Conservation (phyloP, 2,329 filamentous ascomycete genomes). For the Exophiala xenobiotica region DNA sequence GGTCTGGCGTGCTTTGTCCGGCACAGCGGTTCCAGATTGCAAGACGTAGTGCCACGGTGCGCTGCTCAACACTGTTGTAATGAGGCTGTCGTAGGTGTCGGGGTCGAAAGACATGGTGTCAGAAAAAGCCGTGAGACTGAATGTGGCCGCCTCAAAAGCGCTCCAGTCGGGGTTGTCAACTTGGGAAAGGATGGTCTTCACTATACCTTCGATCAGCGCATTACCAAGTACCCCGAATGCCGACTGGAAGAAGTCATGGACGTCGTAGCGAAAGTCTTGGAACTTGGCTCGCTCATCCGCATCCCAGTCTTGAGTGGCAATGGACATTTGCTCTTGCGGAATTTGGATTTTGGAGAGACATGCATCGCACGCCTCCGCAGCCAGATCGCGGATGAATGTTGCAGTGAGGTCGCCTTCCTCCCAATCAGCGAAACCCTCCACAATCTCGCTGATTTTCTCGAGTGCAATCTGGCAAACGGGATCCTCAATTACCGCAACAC, state of each 20-base stretch:
- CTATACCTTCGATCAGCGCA: conserved; percentile 43
- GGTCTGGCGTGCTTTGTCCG: conserved; percentile 40
- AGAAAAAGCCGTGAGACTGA: conserved; percentile 45
- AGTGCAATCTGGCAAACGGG: conserved; percentile 35
- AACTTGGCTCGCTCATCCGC: conserved; percentile 46
- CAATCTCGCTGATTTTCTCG: conserved; percentile 41
- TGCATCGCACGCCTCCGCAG: conserved; percentile 25
- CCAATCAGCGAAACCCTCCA: conserved; percentile 45
- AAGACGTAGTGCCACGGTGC: conserved; percentile 34
- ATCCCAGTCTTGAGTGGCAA: conserved; percentile 36
- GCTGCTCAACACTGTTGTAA: conserved; percentile 41
- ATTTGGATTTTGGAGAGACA: conserved; percentile 25
- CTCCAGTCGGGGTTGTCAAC: conserved; percentile 41
- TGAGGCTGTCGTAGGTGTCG: conserved; percentile 42
- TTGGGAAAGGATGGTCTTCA: conserved; percentile 38
- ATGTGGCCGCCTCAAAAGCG: conserved; percentile 45
- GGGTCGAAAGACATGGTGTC: conserved; percentile 47
- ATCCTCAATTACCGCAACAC: conserved; percentile 28
- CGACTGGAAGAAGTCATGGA: conserved; percentile 46
- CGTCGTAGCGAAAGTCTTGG: conserved; percentile 44
- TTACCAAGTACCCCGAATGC: conserved; percentile 45
- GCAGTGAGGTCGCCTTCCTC: conserved; percentile 35
- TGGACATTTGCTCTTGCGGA: conserved; percentile 34
- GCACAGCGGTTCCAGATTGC: conserved; percentile 35
- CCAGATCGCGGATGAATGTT: conserved; percentile 13